Evolutionary conservation across 2,329 filamentous ascomycete genomes (phyloP).

Genomic region (Lasiodiplodia hormozganensis): DNA sequence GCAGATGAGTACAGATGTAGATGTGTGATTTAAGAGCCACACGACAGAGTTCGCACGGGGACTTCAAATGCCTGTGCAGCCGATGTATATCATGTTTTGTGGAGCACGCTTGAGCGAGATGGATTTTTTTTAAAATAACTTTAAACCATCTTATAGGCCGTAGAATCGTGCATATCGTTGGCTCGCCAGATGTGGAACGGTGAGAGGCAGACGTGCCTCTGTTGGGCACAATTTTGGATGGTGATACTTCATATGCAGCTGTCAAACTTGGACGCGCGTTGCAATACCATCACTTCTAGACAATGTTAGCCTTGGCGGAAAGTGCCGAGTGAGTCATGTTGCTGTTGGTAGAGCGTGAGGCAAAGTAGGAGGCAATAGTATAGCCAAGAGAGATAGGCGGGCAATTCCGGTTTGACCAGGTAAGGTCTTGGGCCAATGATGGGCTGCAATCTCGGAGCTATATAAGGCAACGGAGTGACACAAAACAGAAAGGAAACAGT

Average conservation of each 20-base stretch:
- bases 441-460: background rate
- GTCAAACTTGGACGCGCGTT: constrained; percentile 5
- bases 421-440: background rate
- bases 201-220: too few species aligned
- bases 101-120: too few species aligned
- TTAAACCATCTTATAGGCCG: background rate
- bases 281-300: background rate
- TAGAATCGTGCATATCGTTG: too few species aligned
- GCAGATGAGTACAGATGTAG: too few species aligned
- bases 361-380: background rate
- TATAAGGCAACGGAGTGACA: constrained; percentile 13
- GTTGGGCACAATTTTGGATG: background rate
- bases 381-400: background rate
- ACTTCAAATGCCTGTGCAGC: too few species aligned
- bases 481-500: constrained; percentile 20
- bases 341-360: background rate
- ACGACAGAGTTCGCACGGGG: too few species aligned
- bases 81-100: too few species aligned
- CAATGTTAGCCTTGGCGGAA: background rate
- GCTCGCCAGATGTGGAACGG: too few species aligned
- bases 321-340: background rate
- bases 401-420: background rate
- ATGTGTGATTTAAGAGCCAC: too few species aligned
- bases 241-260: background rate
- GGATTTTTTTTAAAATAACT: too few species aligned